Base-by-base conservation (phyloP, 495 filamentous ascomycete species). In the Penicillium desertorum region DNA sequence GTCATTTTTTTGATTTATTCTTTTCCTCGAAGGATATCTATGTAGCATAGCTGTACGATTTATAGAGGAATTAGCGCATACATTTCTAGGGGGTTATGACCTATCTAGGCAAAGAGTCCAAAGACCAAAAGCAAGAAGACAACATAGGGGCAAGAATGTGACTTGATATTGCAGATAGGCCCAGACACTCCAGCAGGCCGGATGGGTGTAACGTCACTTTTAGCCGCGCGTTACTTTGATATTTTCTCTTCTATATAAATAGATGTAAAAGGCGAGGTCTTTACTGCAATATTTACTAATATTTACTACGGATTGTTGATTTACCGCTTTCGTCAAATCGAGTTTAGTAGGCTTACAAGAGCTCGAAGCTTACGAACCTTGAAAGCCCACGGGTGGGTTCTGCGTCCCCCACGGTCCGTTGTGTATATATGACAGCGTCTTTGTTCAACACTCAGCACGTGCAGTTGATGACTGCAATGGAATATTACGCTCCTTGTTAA, bases 21-120 rank as follows among this genome's bases (percentile, higher is more conserved):
- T 29, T 60, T 43, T 29, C 20, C 29, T 63, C 39, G 55, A 51
- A 45, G 52, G 55, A 59, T 62, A 64, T 69, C 54, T 56, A 54
- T 64, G 64, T 67, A 69, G 57, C 62, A 19, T 67, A 69, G 47
- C 55, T 66, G 56, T 65, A 58, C 59, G 46, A 57, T 60, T 22
- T 52, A 51, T 50, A 57, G 32, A 57, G 32, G 37, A 22, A 34
- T 19, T 45, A 39, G 6, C 6, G 16, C 23, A n/a, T 49, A 20
- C 42, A 32, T 48, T 27, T 32, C 42, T 8, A 29, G 27, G 25
- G 16, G 7, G 3, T n/a, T 9, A 9, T 39, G 7, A 17, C 5
- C 7, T 39, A 17, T 37, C 34, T 6, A 16, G 16, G 34, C 6
- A 37, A 37, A 37, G 14, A 4, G 32, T 34, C 32, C 5, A 16